Percentiles rank a stretch among this genome's conserved stretches.
Evolutionary conservation across 768 basidiomycete genomes (phyloP).

Genomic region (Termitomyces sp.): DNA sequence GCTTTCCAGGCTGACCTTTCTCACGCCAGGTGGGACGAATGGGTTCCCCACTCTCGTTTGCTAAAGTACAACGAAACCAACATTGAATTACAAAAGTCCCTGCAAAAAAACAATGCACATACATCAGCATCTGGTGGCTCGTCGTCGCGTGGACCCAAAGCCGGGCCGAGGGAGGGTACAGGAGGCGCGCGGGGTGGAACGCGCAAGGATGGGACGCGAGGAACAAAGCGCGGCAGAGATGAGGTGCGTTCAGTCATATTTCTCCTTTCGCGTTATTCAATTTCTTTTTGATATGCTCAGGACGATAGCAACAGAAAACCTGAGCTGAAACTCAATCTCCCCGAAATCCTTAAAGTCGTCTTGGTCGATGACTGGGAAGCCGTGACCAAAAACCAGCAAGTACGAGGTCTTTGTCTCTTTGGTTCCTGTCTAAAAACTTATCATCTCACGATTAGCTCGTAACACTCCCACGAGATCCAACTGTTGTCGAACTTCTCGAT

Average conservation of each 20-base stretch:
- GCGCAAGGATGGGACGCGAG: slow-evolving; percentile 58
- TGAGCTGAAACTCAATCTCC: slow-evolving; percentile 87
- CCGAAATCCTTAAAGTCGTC: slow-evolving; percentile 82
- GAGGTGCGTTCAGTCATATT: slow-evolving; percentile 40
- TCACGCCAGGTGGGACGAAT: slow-evolving; percentile 85
- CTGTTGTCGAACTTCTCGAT: slow-evolving; percentile 67
- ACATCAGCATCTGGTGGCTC: slow-evolving; percentile 16
- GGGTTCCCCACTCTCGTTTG: slow-evolving; percentile 78
- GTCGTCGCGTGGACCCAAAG: slow-evolving; percentile 17
- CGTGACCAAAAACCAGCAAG: slow-evolving; percentile 92
- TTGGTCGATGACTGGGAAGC: slow-evolving; percentile 98
- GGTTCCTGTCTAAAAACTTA: not conserved
- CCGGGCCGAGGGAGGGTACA: slow-evolving; percentile 21
- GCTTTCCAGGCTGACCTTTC: slow-evolving; percentile 3
- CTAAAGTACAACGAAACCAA: slow-evolving; percentile 84
- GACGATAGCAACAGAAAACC: slow-evolving; percentile 76
- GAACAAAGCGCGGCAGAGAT: slow-evolving; percentile 69
- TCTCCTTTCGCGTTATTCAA: not conserved
- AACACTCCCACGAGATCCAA: slow-evolving; percentile 73
- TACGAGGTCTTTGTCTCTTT: slow-evolving; percentile 20
- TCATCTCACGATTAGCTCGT: slow-evolving; percentile 54
- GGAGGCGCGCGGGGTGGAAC: slow-evolving; percentile 25
- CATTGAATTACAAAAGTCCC: slow-evolving; percentile 67
- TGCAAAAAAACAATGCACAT: slow-evolving; percentile 33
- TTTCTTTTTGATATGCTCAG: slow-evolving; percentile 25